Evolutionary conservation across 495 filamentous ascomycete species (phyloP), one percentile per base, ranked within the genome.

Genomic region (Hyphodiscus hymeniophilus): DNA sequence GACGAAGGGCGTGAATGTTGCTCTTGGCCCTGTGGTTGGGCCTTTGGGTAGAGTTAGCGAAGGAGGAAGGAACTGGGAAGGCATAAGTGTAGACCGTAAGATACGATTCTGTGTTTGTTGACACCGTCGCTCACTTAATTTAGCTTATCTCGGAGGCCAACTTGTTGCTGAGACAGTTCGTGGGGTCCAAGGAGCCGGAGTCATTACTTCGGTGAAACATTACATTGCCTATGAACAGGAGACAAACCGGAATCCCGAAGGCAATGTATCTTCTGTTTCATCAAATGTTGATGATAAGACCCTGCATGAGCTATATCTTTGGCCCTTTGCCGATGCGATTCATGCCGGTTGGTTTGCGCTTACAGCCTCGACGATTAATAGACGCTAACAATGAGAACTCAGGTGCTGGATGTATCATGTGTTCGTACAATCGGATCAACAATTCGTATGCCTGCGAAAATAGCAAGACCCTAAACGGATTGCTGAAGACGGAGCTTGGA

Each of bases 231-330:
- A 84, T 49, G 81, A 85, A 52, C 81, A 85, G 62, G 80, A 85
- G 52, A 72, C 71, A 1, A 69, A 84, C 57, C 70, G 84, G 16
- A 82, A 68, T 23, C 70, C 72, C 0, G 13, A 23, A 1, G 31
- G 7, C 0, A 54, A 60, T 32, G 55, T 50, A 15, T 28, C 17
- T 13, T 64, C 74, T 1, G 62, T 82, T 11, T 81, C 76, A 7
- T 71, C 76, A 3, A 81, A 81, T 35, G 75, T 84, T 18, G 80
- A 82, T 42, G 81, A 88, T 55, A 68, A 76, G 38, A 84, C 82
- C 0, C 65, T 87, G 54, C 83, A 87, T 55, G 82, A 87, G 60
- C 50, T 85, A 2, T 88, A 87, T 58, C 68, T 85, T 1, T 89
- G 80, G 79, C 79, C 80, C 0, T 88, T 86, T 60, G 73, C 75